Base-by-base conservation (phyloP, 1,284 basidiomycete genomes). In the Ustilago lituana region DNA sequence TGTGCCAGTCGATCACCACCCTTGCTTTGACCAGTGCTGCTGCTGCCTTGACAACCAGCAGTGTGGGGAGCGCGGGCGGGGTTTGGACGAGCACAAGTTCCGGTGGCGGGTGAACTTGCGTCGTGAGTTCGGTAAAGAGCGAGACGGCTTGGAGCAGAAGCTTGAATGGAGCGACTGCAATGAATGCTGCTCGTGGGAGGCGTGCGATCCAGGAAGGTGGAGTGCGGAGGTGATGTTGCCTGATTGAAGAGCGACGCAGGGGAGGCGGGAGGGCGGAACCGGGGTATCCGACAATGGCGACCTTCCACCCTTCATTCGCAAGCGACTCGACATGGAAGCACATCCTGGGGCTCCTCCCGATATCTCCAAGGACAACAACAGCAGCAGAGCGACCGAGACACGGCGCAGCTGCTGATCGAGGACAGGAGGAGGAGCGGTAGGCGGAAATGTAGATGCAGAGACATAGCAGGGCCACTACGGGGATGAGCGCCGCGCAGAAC, bases 1-100 rank as follows among this genome's bases (percentile, higher is more conserved):
- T 99, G 82, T 99, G 96, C 96, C 96, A 99, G 84, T 99, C 96
- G 63, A 98, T 95, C 55, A 98, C 90, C 60, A 98, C 85, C 74
- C 91, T 91, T 64, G 89, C 90, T 1, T 90, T 88, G 15, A 88
- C 86, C 5, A 92, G 77, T 7, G 62, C 26, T 20, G 87, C 87
- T 0, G 91, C 88, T 35, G 93, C 81, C 84, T 91, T 91, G 2
- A 93, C 92, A 9, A 98, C 84, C 2, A 89, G 88, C 12, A 99
- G 87, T 0, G 95, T 95, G 0, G 96, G 96, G 20, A 99, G 93
- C 51, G 92, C 93, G 3, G 96, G 96, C 12, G 96, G 96, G 76
- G 97, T 98, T 91, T 97, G 83, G 1, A 97, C 92, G 52, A 98
- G 82, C 49, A 98, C 88, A 74, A 91, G 90, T 81, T 94, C 90